Evolutionary conservation across 2,329 filamentous ascomycete genomes (phyloP), one percentile per base, ranked within the genome.

Genomic region (Byssothecium circinans): DNA sequence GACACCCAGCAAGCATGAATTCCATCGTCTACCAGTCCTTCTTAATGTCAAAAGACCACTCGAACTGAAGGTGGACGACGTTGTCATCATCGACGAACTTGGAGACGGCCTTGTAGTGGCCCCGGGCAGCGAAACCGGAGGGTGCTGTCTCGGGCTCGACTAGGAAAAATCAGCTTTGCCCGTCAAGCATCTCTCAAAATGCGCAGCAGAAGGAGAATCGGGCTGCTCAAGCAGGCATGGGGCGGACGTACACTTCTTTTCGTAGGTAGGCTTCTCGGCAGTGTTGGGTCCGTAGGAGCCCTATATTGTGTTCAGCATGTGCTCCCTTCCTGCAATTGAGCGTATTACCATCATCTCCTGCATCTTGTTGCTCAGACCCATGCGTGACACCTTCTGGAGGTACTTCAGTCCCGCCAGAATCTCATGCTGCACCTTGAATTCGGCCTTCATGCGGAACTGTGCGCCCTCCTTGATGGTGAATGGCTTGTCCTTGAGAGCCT

Each of bases 391-490:
- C 33, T 91, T 82, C 77, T 99, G 94, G 48, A 99, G 83, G 73
- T 97, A 99, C 78, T 96, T 95, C 69, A 99, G 77, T 37, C 94
- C 94, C 62, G 89, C 94, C 45, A 97, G 82, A 58, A 99, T 92
- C 75, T 97, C 88, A 72, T 96, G 91, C 79, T 99, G 91, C 37
- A 99, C 94, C 77, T 91, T 88, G 81, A 97, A 99, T 53, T 84
- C 83, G 49, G 88, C 91, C 71, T 88, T 91, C 89, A 97, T 97
- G 74, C 88, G 89, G 78, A 97, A 99, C 62, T 84, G 87, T 61
- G 87, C 84, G 45, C 90, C 91, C 75, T 97, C 94, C 81, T 97
- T 99, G 79, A 99, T 96, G 69, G 83, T 92, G 79, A 99, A 99
- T 12, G 94, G 94, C 71, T 94, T 87, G 68, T 89, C 81, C 78